Evolutionary conservation across 306 rosid species (phyloP), one percentile per base, ranked within the genome.

Genomic region (Rubus idaeus): DNA sequence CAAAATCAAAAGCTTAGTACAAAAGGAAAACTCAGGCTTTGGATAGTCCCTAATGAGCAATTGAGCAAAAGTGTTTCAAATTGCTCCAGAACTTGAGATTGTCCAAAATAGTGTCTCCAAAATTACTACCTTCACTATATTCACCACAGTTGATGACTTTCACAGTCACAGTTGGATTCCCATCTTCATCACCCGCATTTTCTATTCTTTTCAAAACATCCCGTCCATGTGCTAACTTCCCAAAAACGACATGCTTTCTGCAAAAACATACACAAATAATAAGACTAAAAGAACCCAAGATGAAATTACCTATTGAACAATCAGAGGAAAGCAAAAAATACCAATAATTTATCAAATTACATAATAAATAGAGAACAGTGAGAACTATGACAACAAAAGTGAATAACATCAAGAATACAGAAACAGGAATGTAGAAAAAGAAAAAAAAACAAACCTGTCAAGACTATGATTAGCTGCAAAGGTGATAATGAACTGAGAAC

Each of bases 241-340:
- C 99, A 83, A 95, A 95, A 60, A 92, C 96, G 62, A 92, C 84
- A 80, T 89, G 85, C 83, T 95, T 95, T 88, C 99, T 95, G 90
- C 68, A 78, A 72, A 83, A 82, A 16, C 46, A 79, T 13, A 74
- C 45, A 20, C 49, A 76, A 64, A 17, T 74, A 71, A 47, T 75
- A 13, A 50, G 69, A 55, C 17, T 75, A 40, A 61, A 23, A 69
- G 70, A 80, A 53, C 30, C 50, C 0, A 26, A 6, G 5, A 5
- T 50, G 23, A 12, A 8, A 35, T 70, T 42, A 30, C 60, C 30
- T 30, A 50, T 35, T 49, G 8, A 50, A 50, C 26, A 49, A 18
- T 7, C 20, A 13, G 13, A 47, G 40, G 23, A 69, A 14, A 47
- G 8, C 74, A 46, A 4, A 68, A n/a, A 30, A 45, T 23, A 26